phyloP scores from a whole-genome alignment of 2,329 filamentous ascomycete genomes.

The Scedosporium apiospermum region DNA sequence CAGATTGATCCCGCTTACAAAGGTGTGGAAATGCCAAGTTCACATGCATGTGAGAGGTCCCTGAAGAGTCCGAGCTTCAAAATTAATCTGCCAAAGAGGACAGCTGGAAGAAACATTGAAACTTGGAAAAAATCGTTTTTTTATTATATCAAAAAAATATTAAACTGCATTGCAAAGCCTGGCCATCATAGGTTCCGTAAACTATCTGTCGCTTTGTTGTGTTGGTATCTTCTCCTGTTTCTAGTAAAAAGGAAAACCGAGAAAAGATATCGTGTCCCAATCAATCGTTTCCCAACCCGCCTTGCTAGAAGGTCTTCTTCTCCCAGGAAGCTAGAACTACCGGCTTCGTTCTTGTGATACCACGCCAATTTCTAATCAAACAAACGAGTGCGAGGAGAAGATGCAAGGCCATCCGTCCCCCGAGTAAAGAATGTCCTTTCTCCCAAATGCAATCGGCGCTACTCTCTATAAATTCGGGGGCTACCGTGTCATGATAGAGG shows the following conservation, averaged over 20 bases:
- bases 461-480: neutral
- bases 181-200: neutral
- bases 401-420: neutral
- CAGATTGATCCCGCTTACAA: no score
- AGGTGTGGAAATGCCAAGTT: no score
- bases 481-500: neutral
- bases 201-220: neutral
- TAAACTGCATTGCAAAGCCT: neutral
- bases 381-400: neutral
- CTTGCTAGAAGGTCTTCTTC: neutral
- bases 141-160: slow-evolving; percentile 2
- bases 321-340: neutral
- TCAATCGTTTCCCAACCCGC: neutral
- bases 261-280: neutral
- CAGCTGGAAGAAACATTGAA: neutral
- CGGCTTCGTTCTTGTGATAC: neutral
- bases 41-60: no score
- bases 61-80: no score
- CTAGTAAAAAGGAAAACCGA: neutral
- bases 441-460: neutral
- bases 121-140: neutral
- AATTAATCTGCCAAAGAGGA: no score
- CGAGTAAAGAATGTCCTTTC: neutral
- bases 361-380: neutral
- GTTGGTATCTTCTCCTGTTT: neutral